Evolutionary conservation across 164 flowering plant species (phyloP), one percentile per base, ranked within the genome.

Genomic region (Cinnamomum chago): DNA sequence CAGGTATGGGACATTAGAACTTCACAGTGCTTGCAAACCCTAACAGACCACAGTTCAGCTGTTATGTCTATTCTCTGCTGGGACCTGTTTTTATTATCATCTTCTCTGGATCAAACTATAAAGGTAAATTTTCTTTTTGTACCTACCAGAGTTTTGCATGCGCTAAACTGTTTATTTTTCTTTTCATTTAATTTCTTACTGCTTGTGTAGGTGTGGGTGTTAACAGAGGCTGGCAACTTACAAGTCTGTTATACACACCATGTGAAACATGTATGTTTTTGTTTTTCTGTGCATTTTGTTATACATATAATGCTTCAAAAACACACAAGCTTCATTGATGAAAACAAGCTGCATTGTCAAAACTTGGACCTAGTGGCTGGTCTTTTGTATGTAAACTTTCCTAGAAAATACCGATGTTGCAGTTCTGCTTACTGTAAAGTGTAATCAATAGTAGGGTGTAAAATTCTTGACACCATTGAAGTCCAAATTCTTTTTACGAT

Each of bases 21-120:
- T 24, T 77, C 94, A 81, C 93, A 91, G 78, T 96, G 98, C 72
- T 65, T 92, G 62, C 97, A 96, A 76, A 91, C 89, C 58, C 76
- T 96, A 70, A 81, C 86, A 15, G 93, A 89, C 12, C 99, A 94
- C 75, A 87, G 85, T 12, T 81, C 89, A 27, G 98, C 88, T 69
- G 98, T 96, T 47, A 96, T 88, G 97, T 93, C 97, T 72, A 85
- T 95, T 78, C 87, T 95, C 50, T 95, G 97, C 77, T 93, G 99
- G 97, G 97, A 96, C 60, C 94, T 91, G 71, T 94, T 91, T 76
- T 89, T 96, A 60, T 74, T 96, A 62, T 91, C 98, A 23, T 88
- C 93, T 80, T 94, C 99, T 7, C 78, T 96, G 81, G 99, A 96
- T 80, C 73, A 84, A 79, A 92, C 97, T 50, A 81, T 95, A 62